These are phyloP conservation scores for Globisporangium cylindrosporum DNA, from an alignment of 352 stramenopile species.

Conservation along the genomic window DNA sequence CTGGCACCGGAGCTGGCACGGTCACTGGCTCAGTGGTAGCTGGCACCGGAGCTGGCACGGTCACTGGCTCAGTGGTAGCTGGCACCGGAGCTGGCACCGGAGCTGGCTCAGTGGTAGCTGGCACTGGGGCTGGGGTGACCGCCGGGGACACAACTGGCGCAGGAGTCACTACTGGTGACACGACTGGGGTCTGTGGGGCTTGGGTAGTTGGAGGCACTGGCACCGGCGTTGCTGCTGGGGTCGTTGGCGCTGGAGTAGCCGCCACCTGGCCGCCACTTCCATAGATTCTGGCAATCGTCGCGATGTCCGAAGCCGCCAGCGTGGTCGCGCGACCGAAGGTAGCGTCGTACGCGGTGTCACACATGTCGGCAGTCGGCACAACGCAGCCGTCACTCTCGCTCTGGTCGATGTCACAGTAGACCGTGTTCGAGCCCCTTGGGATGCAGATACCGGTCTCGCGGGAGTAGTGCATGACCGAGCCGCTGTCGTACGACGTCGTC, in stretches of 20 bases:
- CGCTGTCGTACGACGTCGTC: conserved; percentile 31
- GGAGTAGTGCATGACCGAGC: conserved; percentile 49
- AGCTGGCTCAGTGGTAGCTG: background rate
- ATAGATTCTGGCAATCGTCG: conserved; percentile 23
- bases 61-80: background rate
- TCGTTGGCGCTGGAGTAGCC: conserved; percentile 1
- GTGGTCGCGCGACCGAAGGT: conserved; percentile 16
- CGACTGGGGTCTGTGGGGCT: background rate
- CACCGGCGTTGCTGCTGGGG: background rate
- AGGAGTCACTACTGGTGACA: background rate
- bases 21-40: background rate
- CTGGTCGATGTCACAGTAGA: conserved; percentile 41
- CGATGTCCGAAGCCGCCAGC: conserved; percentile 20
- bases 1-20: background rate
- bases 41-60: background rate
- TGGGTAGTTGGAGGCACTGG: conserved; percentile 5
- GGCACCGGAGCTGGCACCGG: background rate
- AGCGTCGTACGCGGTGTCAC: conserved; percentile 6
- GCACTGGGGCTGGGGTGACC: background rate
- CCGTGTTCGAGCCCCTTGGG: conserved; percentile 23
- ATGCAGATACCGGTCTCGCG: conserved; percentile 40
- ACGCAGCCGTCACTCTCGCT: conserved; percentile 23
- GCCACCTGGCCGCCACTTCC: conserved; percentile 8
- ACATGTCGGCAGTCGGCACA: conserved; percentile 20
- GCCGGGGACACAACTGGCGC: conserved; percentile 1